Conservation (phyloP, 257 asterid genomes). For the Solanum bulbocastanum region DNA sequence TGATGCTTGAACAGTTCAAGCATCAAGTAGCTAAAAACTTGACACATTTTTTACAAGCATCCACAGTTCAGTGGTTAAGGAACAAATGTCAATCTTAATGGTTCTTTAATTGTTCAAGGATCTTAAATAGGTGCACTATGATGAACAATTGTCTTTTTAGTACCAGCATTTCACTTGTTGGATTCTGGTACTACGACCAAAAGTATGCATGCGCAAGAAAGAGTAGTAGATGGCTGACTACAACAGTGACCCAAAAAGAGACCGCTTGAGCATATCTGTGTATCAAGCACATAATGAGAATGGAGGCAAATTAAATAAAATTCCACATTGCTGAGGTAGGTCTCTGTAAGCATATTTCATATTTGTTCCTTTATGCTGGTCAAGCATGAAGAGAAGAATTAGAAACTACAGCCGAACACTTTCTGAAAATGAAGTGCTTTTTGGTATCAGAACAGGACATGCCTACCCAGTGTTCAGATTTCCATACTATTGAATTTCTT, state of each 20-base stretch:
- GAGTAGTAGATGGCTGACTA: background rate
- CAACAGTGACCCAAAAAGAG: background rate
- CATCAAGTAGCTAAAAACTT: background rate
- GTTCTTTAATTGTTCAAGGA: background rate
- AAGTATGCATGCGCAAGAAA: background rate
- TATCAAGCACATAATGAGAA: background rate
- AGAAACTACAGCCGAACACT: background rate
- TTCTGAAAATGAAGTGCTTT: background rate
- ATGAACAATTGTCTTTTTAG: background rate
- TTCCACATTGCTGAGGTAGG: background rate
- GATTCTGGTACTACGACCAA: background rate
- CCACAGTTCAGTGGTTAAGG: background rate
- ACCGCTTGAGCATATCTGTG: background rate
- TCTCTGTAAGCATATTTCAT: background rate
- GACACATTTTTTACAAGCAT: background rate
- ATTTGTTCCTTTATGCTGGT: background rate
- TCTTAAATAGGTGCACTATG: background rate
- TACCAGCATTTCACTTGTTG: background rate
- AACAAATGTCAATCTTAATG: background rate
- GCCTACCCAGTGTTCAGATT: background rate
- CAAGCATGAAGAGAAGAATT: background rate
- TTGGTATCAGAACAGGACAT: background rate
- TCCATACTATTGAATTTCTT: background rate
- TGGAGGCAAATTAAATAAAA: background rate
- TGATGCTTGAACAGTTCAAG: background rate